Base-by-base conservation (phyloP, 805 yeast genomes). In the Suhomyces emberorum region DNA sequence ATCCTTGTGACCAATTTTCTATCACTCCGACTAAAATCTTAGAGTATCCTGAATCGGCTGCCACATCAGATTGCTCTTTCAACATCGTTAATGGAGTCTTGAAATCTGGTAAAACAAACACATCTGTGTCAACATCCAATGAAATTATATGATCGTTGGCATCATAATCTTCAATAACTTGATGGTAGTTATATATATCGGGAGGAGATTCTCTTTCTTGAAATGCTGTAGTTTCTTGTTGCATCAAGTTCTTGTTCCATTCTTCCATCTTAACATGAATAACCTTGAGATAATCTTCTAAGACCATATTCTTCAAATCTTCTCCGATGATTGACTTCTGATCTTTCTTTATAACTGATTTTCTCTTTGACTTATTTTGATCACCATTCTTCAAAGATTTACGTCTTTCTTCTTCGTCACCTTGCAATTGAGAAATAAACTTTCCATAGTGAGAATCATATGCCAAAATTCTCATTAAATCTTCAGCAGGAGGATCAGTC, bases 1-100 rank as follows among this genome's bases (percentile, higher is more conserved):
- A 67, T 33, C 84, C 66, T 5, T 63, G 65, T 21, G 83, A 75
- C 69, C 88, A 84, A 41, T 81, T 79, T 35, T 74, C 80, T 11
- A 88, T 76, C 9, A 87, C 93, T 16, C 91, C 93, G 9, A 81
- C 79, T 22, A 88, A 66, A 18, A 88, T 83, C 44, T 81, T 74
- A 5, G 88, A 87, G 57, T 85, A 88, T 3, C 87, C 86, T 3
- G 91, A 79, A 21, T 83, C 89, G 0, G 88, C 85, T 0, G 95
- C 93, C 5, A 84, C 89, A 43, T 84, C 95, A 11, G 87, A 81
- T 57, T 88, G 95, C 53, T 88, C 95, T n/a, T 82, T 80, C 39
- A 88, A 77, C 81, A 88, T 83, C 43, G 84, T 78, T 55, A 85
- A 80, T 19, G 88, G 81, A 4, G 83, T 81, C 42, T 79, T 82